These are phyloP conservation scores for Avena atlantica DNA, from an alignment of 176 grass and related monocot genomes.

Conservation along the genomic window DNA sequence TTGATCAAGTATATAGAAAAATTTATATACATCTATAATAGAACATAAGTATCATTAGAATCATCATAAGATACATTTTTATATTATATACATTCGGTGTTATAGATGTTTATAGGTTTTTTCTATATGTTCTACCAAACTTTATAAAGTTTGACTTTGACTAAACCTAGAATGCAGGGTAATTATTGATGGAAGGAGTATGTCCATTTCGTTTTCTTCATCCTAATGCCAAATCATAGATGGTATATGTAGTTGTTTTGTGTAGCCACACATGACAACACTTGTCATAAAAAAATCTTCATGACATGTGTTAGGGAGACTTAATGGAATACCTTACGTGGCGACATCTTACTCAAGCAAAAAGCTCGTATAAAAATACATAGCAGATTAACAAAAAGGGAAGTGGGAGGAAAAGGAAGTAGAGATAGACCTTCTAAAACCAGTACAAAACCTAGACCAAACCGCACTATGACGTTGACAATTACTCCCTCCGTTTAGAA, in stretches of 20 bases:
- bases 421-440: not conserved
- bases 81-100: no score
- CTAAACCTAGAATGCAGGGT: no score
- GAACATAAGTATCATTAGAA: no score
- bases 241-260: not conserved
- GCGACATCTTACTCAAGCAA: not conserved
- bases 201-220: no score
- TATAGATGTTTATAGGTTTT: no score
- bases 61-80: no score
- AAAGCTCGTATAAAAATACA: constrained; percentile 12
- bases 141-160: no score
- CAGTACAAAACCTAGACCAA: constrained; percentile 15
- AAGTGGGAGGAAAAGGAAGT: not conserved
- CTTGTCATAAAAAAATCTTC: not conserved
- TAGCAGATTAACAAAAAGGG: not conserved
- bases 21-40: no score
- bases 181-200: no score
- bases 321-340: not conserved
- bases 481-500: no score
- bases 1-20: no score
- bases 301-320: not conserved
- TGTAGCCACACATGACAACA: not conserved
- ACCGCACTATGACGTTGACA: constrained; percentile 23
- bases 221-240: not conserved
- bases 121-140: no score